Evolutionary conservation across 257 asterid genomes (phyloP).

Genomic region (Scutellaria barbata): DNA sequence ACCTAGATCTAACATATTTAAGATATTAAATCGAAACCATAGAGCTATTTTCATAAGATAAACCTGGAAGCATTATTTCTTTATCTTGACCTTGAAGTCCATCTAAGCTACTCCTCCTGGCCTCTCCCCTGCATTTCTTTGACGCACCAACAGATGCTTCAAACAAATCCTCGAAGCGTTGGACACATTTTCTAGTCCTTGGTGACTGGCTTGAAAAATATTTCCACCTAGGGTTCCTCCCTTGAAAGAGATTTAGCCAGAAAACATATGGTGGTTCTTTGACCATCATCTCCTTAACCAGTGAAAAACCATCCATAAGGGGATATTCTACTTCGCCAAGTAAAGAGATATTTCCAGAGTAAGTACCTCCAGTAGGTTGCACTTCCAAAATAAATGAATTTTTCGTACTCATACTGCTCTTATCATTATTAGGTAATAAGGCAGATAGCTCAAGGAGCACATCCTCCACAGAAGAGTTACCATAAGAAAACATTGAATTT

Average conservation of each 20-base stretch:
- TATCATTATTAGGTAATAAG: constrained; percentile 45
- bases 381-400: constrained; percentile 42
- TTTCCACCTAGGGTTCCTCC: constrained; percentile 57
- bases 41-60: no score
- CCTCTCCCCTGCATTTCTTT: constrained; percentile 39
- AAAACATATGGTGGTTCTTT: constrained; percentile 45
- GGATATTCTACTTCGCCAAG: constrained; percentile 54
- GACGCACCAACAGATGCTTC: constrained; percentile 28
- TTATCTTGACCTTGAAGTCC: constrained; percentile 26
- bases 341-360: constrained; percentile 41
- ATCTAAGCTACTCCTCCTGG: constrained; percentile 19
- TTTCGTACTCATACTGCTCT: constrained; percentile 4
- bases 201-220: constrained; percentile 38
- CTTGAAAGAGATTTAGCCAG: constrained; percentile 57
- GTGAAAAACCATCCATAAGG: constrained; percentile 38
- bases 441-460: constrained; percentile 51
- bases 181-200: constrained; percentile 42
- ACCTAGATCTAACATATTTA: no score
- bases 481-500: constrained; percentile 32
- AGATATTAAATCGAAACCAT: no score
- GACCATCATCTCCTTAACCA: constrained; percentile 38
- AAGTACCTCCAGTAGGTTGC: constrained; percentile 45
- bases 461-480: constrained; percentile 49
- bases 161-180: constrained; percentile 13
- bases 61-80: constrained; percentile 35